Base-by-base conservation (phyloP, 495 filamentous ascomycete species). In the Lentithecium fluviatile region DNA sequence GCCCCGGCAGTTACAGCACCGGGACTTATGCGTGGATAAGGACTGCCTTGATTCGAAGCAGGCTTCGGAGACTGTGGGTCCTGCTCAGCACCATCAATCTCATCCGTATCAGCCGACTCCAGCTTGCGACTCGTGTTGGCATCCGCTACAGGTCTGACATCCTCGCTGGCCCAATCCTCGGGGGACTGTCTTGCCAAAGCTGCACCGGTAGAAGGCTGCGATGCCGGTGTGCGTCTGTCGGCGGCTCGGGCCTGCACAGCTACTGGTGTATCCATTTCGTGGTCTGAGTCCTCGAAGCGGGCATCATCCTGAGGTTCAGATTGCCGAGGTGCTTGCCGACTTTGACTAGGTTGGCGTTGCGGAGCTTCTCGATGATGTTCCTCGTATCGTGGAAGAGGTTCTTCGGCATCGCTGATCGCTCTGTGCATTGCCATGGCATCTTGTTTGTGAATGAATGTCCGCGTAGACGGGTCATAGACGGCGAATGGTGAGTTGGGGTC, bases 401-500 rank as follows among this genome's bases (percentile, higher is more conserved):
- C 52, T 0, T 56, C 59, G 15, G 13, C 23, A 24, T 63, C 32
- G 6, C 38, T 37, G n/a, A 58, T 20, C 13, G 36, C 59, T 21
- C 59, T 29, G 37, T 45, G 50, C 19, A 25, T 6, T 0, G 45
- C 52, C 55, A 64, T 58, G 12, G 60, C 55, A 20, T 57, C 56
- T 34, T 58, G 62, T 21, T 67, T 69, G 58, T 52, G 47, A 7
- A 60, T 57, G 29, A 68, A 68, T 4, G 55, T 68, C 19, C 65
- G 60, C n/a, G 65, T 68, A n/a, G 65, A 68, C 5, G 65, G 65
- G 40, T 68, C 65, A 45, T 57, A 68, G 6, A 68, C 63, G 17
- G 59, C 59, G 20, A 54, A 40, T n/a, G 61, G 60, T n/a, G 58
- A 66, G 42, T 60, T 67, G 20, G 61, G 51, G 42, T 66, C 55